Base-by-base conservation (phyloP, 306 rosid genomes). In the Sicyos baderoa region DNA sequence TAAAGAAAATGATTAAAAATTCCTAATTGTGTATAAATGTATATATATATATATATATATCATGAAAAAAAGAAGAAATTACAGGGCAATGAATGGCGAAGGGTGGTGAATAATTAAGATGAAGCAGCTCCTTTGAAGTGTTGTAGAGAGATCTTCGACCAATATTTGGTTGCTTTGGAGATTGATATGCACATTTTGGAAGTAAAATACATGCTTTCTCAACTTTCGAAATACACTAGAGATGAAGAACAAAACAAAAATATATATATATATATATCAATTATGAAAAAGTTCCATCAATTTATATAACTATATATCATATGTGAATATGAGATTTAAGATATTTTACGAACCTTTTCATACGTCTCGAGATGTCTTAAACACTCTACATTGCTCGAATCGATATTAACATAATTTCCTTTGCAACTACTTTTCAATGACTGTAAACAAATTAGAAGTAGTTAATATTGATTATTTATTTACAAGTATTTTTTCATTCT, bases 391-490 rank as follows among this genome's bases (percentile, higher is more conserved):
- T 77, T 32, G 21, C 68, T 9, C 78, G 72, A 60, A 60, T 82
- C 78, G 49, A 66, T 72, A 37, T 71, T 18, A 4, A 0, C 0
- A 23, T 83, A 88, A 6, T 88, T 78, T 70, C 80, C 91, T 25
- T 25, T 21, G 25, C 97, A 88, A 29, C 70, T 84, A 71, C 22
- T 74, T 59, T 72, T 56, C 59, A 85, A 40, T 3, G 74, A 78
- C 81, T 73, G 53, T 12, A 73, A 15, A 9, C 8, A 35, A 21
- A n/a, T 21, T 21, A 10, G 2, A 44, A 9, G 10, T 9, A 2
- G 3, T 35, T 35, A 5, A 44, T n/a, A 44, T 32, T 5, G 37
- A 32, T 32, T 27, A 40, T 40, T 40, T 5, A 8, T 27, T 27
- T 7, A 27, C 32, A 5, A 8, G 7, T 5, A 40, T 40, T 40